These are phyloP conservation scores for Metarhizium sp. DNA, from an alignment of 2,329 filamentous ascomycete genomes.

Conservation along the genomic window DNA sequence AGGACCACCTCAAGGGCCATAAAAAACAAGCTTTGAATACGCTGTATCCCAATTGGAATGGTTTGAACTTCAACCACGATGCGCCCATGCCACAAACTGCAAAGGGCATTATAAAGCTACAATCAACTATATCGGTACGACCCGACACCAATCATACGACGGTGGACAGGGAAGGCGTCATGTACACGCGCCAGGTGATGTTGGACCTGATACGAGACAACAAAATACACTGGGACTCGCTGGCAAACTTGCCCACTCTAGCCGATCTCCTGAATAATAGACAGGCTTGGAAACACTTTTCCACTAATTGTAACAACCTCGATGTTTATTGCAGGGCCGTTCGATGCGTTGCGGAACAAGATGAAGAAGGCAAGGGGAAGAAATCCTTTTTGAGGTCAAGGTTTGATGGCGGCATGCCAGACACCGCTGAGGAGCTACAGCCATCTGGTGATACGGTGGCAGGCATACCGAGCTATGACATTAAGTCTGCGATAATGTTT, in stretches of 20 bases:
- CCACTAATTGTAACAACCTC: conserved; percentile 7
- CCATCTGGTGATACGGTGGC: not conserved
- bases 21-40: conserved; percentile 10
- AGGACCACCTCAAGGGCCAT: conserved; percentile 17
- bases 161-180: conserved; percentile 8
- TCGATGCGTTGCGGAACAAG: not conserved
- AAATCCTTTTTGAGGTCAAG: not conserved
- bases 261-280: conserved; percentile 6
- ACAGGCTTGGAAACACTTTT: conserved; percentile 3
- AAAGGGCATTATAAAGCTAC: conserved; percentile 12
- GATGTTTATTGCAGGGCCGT: conserved; percentile 13
- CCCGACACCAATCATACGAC: not conserved
- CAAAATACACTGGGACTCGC: conserved; percentile 19
- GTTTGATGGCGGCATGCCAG: conserved; percentile 10
- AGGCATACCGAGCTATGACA: conserved; percentile 1
- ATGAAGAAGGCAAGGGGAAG: not conserved
- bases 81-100: conserved; percentile 17
- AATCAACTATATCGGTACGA: conserved; percentile 8
- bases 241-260: conserved; percentile 19
- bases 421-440: conserved; percentile 13
- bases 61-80: conserved; percentile 18
- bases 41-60: conserved; percentile 19
- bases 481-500: not conserved
- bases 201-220: conserved; percentile 13
- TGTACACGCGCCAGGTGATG: conserved; percentile 1